phyloP scores from a whole-genome alignment of 2,329 filamentous ascomycete genomes.

The Coniochaeta prunicola region DNA sequence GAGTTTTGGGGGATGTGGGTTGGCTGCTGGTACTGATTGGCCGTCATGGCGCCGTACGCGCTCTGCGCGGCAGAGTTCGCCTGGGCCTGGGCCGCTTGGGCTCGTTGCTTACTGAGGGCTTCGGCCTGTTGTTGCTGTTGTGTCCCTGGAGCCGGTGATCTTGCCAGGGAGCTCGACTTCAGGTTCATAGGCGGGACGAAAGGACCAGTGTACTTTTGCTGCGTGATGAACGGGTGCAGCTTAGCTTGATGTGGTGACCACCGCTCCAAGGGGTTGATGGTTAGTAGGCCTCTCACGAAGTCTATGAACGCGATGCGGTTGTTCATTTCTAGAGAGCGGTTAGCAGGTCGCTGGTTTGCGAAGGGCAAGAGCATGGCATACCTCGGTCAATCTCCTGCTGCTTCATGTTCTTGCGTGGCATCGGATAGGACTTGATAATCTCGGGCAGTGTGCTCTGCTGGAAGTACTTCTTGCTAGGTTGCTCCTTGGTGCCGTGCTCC shows the following conservation, averaged over 20 bases:
- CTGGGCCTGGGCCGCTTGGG: constrained; percentile 61
- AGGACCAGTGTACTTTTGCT: constrained; percentile 92
- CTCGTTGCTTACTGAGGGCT: constrained; percentile 85
- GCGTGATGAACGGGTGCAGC: constrained; percentile 95
- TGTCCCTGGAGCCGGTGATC: constrained; percentile 85
- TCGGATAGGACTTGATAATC: constrained; percentile 95
- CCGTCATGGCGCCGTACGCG: constrained; percentile 50
- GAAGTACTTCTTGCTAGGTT: constrained; percentile 99
- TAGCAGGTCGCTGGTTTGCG: neutral
- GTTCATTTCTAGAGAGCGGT: constrained; percentile 72
- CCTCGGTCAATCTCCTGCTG: constrained; percentile 92
- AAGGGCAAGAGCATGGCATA: constrained; percentile 34
- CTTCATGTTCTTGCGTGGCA: constrained; percentile 99
- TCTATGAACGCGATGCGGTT: constrained; percentile 97
- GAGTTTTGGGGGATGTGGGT: neutral
- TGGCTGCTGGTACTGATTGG: constrained; percentile 41
- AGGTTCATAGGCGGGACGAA: constrained; percentile 97
- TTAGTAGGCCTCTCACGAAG: constrained; percentile 87
- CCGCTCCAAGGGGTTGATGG: constrained; percentile 89
- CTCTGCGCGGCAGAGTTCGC: constrained; percentile 61
- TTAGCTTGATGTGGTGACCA: constrained; percentile 99
- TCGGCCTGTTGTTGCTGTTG: constrained; percentile 96
- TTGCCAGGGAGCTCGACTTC: constrained; percentile 75
- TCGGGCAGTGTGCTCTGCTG: constrained; percentile 88
- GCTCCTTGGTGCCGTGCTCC: constrained; percentile 93